phyloP scores from a whole-genome alignment of 805 yeast species.

The Teunomyces panamensis region DNA sequence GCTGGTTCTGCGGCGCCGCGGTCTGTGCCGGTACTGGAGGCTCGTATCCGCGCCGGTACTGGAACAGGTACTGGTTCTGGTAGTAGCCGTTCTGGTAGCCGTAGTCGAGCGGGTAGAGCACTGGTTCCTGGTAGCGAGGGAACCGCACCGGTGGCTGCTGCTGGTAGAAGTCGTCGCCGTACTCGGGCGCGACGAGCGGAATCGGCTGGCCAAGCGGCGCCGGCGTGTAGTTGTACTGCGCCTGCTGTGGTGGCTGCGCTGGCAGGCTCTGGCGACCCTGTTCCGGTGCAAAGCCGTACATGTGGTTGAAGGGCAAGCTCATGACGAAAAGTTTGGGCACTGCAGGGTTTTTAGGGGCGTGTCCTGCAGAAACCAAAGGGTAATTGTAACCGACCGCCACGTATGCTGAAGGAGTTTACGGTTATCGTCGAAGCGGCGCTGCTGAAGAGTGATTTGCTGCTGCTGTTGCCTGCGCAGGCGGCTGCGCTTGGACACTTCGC shows the following conservation, averaged over 20 bases:
- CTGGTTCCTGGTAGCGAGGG: background rate
- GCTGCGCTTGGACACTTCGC: conserved; percentile 14
- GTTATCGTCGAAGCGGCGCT: conserved; percentile 15
- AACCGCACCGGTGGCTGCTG: background rate
- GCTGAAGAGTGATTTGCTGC: background rate
- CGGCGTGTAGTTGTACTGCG: background rate
- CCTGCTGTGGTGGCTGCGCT: background rate
- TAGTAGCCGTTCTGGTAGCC: background rate
- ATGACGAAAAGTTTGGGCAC: background rate
- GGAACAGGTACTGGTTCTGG: background rate
- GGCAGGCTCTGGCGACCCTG: background rate
- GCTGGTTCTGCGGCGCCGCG: too few species aligned
- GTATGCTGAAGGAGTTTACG: conserved; percentile 9
- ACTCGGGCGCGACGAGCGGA: too few species aligned
- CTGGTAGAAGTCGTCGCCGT: background rate
- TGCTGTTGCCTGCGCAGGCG: background rate
- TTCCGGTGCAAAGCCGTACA: conserved; percentile 3
- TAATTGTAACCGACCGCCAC: background rate
- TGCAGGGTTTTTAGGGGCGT: background rate
- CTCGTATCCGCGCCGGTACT: too few species aligned
- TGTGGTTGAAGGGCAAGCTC: conserved; percentile 6
- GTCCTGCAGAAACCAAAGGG: background rate
- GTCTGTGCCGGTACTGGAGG: too few species aligned
- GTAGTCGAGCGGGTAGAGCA: background rate
- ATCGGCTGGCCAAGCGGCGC: background rate